Conservation (phyloP, 169 alveolate species). For the Babesia microti region DNA sequence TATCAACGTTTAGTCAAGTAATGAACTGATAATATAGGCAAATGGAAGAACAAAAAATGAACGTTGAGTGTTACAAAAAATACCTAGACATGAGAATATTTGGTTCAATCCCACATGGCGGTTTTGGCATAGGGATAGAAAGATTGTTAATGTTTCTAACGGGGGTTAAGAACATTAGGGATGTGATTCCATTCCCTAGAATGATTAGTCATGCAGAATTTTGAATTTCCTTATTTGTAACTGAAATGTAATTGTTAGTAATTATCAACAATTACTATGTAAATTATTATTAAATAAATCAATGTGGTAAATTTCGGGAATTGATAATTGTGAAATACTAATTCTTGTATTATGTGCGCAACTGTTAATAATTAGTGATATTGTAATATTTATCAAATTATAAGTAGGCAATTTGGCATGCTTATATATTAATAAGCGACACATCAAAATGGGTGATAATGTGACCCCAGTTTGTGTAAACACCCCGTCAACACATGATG, state of each 20-base stretch:
- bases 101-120: constrained; percentile 95
- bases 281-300: not conserved
- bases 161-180: constrained; percentile 94
- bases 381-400: too few relatives aligned
- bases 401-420: too few relatives aligned
- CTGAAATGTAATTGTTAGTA: not conserved
- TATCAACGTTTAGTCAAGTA: constrained; percentile 56
- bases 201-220: constrained; percentile 67
- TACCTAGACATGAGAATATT: constrained; percentile 84
- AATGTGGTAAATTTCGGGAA: not conserved
- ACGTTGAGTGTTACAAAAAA: constrained; percentile 60
- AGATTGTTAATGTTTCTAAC: constrained; percentile 91
- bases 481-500: too few relatives aligned
- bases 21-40: constrained; percentile 24
- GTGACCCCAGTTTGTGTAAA: too few relatives aligned
- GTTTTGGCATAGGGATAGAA: constrained; percentile 97
- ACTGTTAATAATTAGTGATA: too few relatives aligned
- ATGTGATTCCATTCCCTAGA: constrained; percentile 97
- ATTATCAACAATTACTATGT: constrained; percentile 1
- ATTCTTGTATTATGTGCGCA: too few relatives aligned
- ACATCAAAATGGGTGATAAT: too few relatives aligned
- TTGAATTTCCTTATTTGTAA: constrained; percentile 4
- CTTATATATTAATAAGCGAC: too few relatives aligned
- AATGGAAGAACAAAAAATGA: constrained; percentile 69
- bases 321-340: too few relatives aligned